A percentile compares a stretch with the other conserved stretches of the same genome.
These are phyloP conservation scores for Fusarium sp. DNA, from an alignment of 2,329 filamentous ascomycete genomes.

Conservation along the genomic window DNA sequence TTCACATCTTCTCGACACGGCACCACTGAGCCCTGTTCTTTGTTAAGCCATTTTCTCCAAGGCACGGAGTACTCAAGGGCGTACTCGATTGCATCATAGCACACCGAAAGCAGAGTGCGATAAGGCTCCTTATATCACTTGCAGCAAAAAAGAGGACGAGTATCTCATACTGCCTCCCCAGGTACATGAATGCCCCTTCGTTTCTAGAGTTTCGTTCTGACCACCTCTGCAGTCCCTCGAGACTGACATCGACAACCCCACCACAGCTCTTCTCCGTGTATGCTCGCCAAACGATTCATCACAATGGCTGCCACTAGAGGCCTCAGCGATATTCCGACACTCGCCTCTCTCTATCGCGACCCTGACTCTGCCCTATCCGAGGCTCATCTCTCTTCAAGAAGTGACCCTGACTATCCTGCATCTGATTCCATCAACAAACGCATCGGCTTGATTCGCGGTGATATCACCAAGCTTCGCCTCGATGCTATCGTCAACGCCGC, in stretches of 20 bases:
- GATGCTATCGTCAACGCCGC: slow-evolving; percentile 95
- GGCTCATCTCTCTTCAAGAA: neutral
- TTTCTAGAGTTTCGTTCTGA: neutral
- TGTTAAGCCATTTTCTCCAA: neutral
- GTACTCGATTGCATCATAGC: neutral
- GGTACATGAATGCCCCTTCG: neutral
- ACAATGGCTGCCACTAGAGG: slow-evolving; percentile 39
- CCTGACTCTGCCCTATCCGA: slow-evolving; percentile 26
- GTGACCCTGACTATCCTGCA: slow-evolving; percentile 11
- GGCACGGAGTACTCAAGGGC: neutral
- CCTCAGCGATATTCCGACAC: slow-evolving; percentile 67
- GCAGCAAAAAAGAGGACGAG: neutral
- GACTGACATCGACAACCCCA: neutral
- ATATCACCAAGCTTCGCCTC: slow-evolving; percentile 82
- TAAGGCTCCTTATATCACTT: neutral
- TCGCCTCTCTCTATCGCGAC: slow-evolving; percentile 69
- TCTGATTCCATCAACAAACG: slow-evolving; percentile 72
- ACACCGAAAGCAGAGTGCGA: neutral
- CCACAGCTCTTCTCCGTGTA: neutral
- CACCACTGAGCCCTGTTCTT: neutral
- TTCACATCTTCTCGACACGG: neutral
- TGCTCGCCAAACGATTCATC: slow-evolving; percentile 43
- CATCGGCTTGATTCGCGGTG: slow-evolving; percentile 75
- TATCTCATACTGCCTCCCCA: neutral
- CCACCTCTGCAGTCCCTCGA: neutral